Conservation (phyloP, 805 yeast genomes). For the Ogataea dorogensis region DNA sequence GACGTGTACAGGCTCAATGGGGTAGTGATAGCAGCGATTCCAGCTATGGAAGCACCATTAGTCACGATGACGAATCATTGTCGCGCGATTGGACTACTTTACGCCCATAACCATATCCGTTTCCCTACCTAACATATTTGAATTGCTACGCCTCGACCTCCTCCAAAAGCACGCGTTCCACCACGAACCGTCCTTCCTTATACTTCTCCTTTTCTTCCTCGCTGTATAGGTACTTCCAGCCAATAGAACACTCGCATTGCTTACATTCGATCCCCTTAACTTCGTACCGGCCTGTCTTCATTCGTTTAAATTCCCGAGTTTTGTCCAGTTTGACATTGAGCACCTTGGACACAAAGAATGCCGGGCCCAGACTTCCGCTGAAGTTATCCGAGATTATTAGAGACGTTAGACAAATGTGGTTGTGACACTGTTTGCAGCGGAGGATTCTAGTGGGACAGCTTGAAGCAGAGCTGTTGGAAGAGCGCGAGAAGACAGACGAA, state of each 20-base stretch:
- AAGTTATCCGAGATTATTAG: constrained; percentile 35
- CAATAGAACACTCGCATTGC: constrained; percentile 32
- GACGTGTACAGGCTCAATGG: constrained; percentile 15
- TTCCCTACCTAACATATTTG: background rate
- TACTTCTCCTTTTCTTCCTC: constrained; percentile 31
- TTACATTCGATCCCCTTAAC: constrained; percentile 30
- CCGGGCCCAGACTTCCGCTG: constrained; percentile 35
- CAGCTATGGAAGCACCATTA: constrained; percentile 1
- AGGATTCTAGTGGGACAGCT: constrained; percentile 19
- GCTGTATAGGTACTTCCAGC: constrained; percentile 36
- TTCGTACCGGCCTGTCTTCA: constrained; percentile 36
- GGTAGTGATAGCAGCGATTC: constrained; percentile 3
- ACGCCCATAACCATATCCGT: constrained; percentile 2
- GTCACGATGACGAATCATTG: background rate
- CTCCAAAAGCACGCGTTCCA: constrained; percentile 31
- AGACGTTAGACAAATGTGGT: constrained; percentile 32
- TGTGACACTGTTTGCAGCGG: constrained; percentile 34
- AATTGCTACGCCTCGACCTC: constrained; percentile 19
- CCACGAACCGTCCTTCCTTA: constrained; percentile 35
- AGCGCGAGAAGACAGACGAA: constrained; percentile 15
- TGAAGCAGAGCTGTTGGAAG: constrained; percentile 10
- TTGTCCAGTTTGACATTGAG: constrained; percentile 26
- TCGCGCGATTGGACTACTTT: constrained; percentile 1
- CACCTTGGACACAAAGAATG: constrained; percentile 33
- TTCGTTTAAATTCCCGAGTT: constrained; percentile 25